A percentile compares a stretch with the other conserved stretches of the same genome.
These are phyloP conservation scores for Kalmusia sp. DNA, from an alignment of 2,329 filamentous ascomycete genomes.

Conservation along the genomic window DNA sequence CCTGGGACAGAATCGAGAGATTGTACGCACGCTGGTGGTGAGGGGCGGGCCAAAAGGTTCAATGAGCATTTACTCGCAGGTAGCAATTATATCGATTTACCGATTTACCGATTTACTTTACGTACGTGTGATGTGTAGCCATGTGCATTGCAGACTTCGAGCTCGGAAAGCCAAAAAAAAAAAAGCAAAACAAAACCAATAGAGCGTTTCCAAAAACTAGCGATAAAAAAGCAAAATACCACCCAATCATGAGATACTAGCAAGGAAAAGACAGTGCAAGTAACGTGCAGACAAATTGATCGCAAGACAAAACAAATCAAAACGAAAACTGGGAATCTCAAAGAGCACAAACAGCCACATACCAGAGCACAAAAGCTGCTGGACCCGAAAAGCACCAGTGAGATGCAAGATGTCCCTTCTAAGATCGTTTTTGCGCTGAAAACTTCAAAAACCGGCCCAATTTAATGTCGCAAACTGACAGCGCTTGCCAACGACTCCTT, in stretches of 20 bases:
- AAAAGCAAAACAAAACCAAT: background rate
- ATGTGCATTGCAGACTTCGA: background rate
- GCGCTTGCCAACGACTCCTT: slow-evolving; percentile 13
- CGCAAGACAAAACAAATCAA: background rate
- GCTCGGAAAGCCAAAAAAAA: background rate
- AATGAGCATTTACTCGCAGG: no score
- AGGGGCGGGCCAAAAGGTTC: no score
- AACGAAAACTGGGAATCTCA: slow-evolving; percentile 8
- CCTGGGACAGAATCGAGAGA: no score
- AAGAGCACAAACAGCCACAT: slow-evolving; percentile 10
- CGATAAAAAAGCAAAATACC: slow-evolving; percentile 7
- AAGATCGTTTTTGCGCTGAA: slow-evolving; percentile 3
- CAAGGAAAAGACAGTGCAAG: slow-evolving; percentile 3
- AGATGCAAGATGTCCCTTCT: slow-evolving; percentile 1
- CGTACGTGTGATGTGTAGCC: background rate
- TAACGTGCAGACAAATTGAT: background rate
- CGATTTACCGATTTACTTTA: background rate
- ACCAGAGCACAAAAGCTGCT: background rate
- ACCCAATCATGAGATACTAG: background rate
- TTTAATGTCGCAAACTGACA: slow-evolving; percentile 7
- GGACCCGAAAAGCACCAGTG: background rate
- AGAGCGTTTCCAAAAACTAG: background rate
- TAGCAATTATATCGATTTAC: no score
- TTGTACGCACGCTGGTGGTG: no score
- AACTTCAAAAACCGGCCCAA: slow-evolving; percentile 11